Conservation (phyloP, 2,329 filamentous ascomycete genomes). For the Pyrenochaeta sp. region DNA sequence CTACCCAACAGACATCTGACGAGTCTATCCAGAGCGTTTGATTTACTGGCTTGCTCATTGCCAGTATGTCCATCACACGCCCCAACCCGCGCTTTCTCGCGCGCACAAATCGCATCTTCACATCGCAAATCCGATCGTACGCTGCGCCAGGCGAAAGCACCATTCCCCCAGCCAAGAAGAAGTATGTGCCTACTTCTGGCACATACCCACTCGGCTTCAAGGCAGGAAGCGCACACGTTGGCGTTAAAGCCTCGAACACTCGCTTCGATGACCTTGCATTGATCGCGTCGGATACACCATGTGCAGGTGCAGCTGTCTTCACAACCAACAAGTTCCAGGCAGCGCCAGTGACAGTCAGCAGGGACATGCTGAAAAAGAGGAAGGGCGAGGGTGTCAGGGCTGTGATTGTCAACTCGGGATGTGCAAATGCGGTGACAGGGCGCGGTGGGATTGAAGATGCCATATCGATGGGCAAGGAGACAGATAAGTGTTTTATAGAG, state of each 20-base stretch:
- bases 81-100: constrained; percentile 38
- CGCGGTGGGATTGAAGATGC: constrained; percentile 90
- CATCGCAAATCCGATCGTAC: constrained; percentile 61
- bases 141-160: constrained; percentile 66
- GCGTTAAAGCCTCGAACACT: constrained; percentile 92
- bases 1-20: constrained; percentile 4
- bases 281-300: constrained; percentile 85
- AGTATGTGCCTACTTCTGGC: constrained; percentile 85
- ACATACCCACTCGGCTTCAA: constrained; percentile 91
- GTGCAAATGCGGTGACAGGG: constrained; percentile 96
- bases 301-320: constrained; percentile 89
- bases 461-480: constrained; percentile 78
- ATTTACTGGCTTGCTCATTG: background rate
- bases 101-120: constrained; percentile 33
- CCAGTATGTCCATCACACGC: constrained; percentile 44
- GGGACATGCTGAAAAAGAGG: constrained; percentile 72
- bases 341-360: constrained; percentile 88
- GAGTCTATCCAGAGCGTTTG: constrained; percentile 5
- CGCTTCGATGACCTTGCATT: constrained; percentile 90
- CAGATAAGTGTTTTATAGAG: constrained; percentile 69
- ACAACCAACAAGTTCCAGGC: constrained; percentile 99
- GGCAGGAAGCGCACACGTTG: constrained; percentile 86
- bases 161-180: constrained; percentile 82
- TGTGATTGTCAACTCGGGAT: constrained; percentile 93
- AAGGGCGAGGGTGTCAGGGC: constrained; percentile 76